Conservation (phyloP, 345 rosid species). For the Aquilaria yunnanensis region DNA sequence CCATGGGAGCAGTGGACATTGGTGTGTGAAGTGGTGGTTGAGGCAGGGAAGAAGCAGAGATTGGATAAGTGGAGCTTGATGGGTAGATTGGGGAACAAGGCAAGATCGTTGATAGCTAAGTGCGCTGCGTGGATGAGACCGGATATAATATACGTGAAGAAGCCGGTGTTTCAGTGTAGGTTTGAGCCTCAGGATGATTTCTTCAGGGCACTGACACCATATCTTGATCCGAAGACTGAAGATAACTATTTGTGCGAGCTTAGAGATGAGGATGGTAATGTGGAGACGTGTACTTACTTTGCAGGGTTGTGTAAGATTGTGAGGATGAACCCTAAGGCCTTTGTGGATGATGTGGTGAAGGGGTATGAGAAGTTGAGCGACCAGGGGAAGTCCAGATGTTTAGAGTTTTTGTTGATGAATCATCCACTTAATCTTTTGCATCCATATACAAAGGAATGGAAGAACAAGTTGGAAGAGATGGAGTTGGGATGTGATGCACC, state of each 20-base stretch:
- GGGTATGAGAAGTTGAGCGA: conserved; percentile 74
- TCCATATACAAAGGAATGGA: conserved; percentile 92
- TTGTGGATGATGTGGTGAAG: conserved; percentile 92
- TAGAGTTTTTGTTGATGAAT: conserved; percentile 69
- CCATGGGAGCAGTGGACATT: conserved; percentile 98
- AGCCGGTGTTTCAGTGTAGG: conserved; percentile 85
- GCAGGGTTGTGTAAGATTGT: conserved; percentile 89
- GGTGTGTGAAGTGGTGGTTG: conserved; percentile 75
- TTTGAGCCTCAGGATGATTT: conserved; percentile 82
- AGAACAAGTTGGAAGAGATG: conserved; percentile 87
- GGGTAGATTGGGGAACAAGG: conserved; percentile 79
- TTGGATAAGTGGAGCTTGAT: conserved; percentile 93
- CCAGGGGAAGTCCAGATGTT: conserved; percentile 60
- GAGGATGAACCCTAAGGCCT: conserved; percentile 70
- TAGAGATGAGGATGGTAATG: conserved; percentile 56
- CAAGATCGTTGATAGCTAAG: conserved; percentile 56
- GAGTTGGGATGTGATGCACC: conserved; percentile 98
- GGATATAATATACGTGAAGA: conserved; percentile 83
- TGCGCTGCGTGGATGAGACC: conserved; percentile 98
- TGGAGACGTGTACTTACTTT: conserved; percentile 60
- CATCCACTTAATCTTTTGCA: conserved; percentile 76
- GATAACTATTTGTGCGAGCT: conserved; percentile 47
- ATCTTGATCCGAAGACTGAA: conserved; percentile 71
- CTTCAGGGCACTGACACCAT: conserved; percentile 50
- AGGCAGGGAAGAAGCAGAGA: conserved; percentile 63